Percentiles rank a stretch among this genome's conserved stretches.
Conservation (phyloP, 2,329 filamentous ascomycete genomes). For the Daldinia sp. region DNA sequence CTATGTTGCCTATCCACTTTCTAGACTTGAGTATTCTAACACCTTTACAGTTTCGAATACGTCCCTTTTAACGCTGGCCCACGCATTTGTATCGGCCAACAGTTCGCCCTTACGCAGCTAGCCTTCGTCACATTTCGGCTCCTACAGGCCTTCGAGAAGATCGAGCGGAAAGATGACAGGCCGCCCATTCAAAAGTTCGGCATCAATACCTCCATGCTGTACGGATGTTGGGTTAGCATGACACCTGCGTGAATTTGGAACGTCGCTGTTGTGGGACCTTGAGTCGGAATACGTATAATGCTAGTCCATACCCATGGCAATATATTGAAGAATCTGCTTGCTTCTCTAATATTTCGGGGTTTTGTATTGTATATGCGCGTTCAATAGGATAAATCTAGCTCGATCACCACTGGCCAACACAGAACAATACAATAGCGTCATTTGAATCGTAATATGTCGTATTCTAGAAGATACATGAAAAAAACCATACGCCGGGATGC, state of each 20-base stretch:
- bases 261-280: background rate
- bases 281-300: background rate
- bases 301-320: background rate
- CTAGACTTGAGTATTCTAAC: background rate
- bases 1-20: background rate
- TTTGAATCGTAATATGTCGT: conserved; percentile 27
- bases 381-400: background rate
- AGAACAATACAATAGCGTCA: background rate
- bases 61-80: conserved; percentile 56
- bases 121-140: conserved; percentile 50
- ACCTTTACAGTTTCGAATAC: conserved; percentile 50
- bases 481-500: conserved; percentile 13
- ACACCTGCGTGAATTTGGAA: conserved; percentile 32
- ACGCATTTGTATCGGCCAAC: conserved; percentile 56
- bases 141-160: conserved; percentile 48
- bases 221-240: conserved; percentile 50
- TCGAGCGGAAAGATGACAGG: conserved; percentile 48
- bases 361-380: background rate
- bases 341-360: background rate
- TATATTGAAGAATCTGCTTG: background rate
- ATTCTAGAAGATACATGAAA: conserved; percentile 20
- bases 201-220: conserved; percentile 48
- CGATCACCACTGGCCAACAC: background rate
- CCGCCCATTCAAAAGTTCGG: conserved; percentile 48
- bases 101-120: conserved; percentile 53